phyloP scores from a whole-genome alignment of 768 basidiomycete species.

The Daedalea quercina region DNA sequence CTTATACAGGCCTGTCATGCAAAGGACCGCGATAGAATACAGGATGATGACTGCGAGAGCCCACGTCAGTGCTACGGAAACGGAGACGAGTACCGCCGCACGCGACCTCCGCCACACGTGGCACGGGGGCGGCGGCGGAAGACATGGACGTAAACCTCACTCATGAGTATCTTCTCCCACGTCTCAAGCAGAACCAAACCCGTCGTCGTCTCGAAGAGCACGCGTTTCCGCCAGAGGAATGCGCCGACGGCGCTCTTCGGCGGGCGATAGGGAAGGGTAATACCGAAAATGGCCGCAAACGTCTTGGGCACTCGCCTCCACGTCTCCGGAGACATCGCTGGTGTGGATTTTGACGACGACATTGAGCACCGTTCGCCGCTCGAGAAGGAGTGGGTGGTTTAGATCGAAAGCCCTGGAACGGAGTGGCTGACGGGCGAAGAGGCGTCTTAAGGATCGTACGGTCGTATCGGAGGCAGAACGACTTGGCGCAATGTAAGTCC shows the following conservation, averaged over 20 bases:
- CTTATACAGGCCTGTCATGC: conserved; percentile 44
- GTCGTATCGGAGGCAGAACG: no score
- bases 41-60: conserved; percentile 32
- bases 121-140: no score
- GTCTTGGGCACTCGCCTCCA: conserved; percentile 17
- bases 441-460: no score
- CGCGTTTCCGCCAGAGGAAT: conserved; percentile 43
- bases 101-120: background rate
- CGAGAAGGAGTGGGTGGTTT: no score
- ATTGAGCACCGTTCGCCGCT: no score
- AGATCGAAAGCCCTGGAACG: no score
- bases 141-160: conserved; percentile 42
- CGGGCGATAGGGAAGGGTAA: conserved; percentile 23
- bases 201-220: conserved; percentile 55
- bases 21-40: conserved; percentile 32
- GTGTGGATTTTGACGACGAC: background rate
- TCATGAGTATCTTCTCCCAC: conserved; percentile 59
- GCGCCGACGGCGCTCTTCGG: conserved; percentile 15
- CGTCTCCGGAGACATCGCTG: conserved; percentile 11
- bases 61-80: conserved; percentile 1
- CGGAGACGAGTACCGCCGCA: background rate
- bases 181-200: conserved; percentile 55
- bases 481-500: no score
- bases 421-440: no score
- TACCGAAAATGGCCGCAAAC: conserved; percentile 13